Percentiles rank a stretch among this genome's conserved stretches.
phyloP scores from a whole-genome alignment of 2,329 filamentous ascomycete species.

The Cercospora zeina region DNA sequence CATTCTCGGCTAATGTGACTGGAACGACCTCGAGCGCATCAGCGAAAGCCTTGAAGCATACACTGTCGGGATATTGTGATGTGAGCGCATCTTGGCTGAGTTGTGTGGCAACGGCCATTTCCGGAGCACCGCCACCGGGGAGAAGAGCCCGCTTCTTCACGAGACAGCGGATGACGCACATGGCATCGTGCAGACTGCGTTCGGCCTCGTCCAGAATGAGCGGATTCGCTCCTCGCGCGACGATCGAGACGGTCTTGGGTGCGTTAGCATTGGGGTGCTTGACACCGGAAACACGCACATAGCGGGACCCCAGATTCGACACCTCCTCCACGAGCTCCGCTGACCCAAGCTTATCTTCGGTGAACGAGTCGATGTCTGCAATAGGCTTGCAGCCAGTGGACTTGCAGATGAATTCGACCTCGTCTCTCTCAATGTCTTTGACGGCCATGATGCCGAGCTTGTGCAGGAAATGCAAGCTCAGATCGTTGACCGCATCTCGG shows the following conservation, averaged over 20 bases:
- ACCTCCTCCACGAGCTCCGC: conserved; percentile 94
- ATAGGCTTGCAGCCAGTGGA: conserved; percentile 98
- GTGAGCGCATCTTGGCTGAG: conserved; percentile 79
- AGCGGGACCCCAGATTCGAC: conserved; percentile 80
- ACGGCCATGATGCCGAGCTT: conserved; percentile 93
- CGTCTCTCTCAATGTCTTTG: conserved; percentile 97
- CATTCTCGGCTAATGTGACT: conserved; percentile 95
- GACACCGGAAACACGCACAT: conserved; percentile 93
- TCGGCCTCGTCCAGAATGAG: conserved; percentile 97
- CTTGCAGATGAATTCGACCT: conserved; percentile 99
- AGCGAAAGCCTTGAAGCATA: conserved; percentile 99
- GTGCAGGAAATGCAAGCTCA: conserved; percentile 94
- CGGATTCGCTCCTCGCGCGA: conserved; percentile 89
- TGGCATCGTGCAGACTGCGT: conserved; percentile 92
- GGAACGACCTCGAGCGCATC: conserved; percentile 97
- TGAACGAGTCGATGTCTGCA: conserved; percentile 97
- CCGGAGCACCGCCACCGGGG: conserved; percentile 90
- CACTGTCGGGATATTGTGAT: conserved; percentile 86
- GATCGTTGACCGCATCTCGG: conserved; percentile 94
- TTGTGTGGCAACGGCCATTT: conserved; percentile 91
- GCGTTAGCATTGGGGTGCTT: conserved; percentile 62
- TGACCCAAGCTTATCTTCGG: conserved; percentile 93
- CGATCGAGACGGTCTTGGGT: conserved; percentile 85
- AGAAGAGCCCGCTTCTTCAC: conserved; percentile 99
- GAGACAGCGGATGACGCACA: conserved; percentile 93